These are phyloP conservation scores for Solanum arcanum DNA, from an alignment of 257 asterid genomes.

Conservation along the genomic window DNA sequence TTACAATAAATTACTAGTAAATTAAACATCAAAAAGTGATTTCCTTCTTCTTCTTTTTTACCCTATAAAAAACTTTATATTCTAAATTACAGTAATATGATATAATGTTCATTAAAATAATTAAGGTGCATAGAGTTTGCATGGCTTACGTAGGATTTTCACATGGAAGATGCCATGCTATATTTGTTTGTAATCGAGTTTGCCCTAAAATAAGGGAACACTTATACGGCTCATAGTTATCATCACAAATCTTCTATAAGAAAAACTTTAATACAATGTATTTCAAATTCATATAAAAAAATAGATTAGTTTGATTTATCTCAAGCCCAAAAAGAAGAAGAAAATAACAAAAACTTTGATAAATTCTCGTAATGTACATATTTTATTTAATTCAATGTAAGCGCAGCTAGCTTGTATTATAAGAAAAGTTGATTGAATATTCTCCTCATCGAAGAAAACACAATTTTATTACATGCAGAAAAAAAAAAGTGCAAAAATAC, in stretches of 20 bases:
- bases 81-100: too few species aligned
- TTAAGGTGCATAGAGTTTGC: not conserved
- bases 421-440: not conserved
- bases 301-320: not conserved
- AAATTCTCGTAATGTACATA: not conserved
- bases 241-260: not conserved
- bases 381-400: not conserved
- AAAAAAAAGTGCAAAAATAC: not conserved
- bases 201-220: not conserved
- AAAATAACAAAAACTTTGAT: not conserved
- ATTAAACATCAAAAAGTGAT: not conserved
- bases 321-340: not conserved
- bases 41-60: too few species aligned
- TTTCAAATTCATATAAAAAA: not conserved
- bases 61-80: too few species aligned
- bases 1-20: not conserved
- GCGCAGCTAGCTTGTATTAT: not conserved
- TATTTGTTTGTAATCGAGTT: not conserved
- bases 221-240: not conserved
- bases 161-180: not conserved
- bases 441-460: not conserved
- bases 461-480: not conserved
- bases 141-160: not conserved
- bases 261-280: not conserved
- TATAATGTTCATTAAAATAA: not conserved